A percentile compares a stretch with the other conserved stretches of the same genome.
Conservation (phyloP, 2,329 filamentous ascomycete genomes). For the Cladosporium sp. region DNA sequence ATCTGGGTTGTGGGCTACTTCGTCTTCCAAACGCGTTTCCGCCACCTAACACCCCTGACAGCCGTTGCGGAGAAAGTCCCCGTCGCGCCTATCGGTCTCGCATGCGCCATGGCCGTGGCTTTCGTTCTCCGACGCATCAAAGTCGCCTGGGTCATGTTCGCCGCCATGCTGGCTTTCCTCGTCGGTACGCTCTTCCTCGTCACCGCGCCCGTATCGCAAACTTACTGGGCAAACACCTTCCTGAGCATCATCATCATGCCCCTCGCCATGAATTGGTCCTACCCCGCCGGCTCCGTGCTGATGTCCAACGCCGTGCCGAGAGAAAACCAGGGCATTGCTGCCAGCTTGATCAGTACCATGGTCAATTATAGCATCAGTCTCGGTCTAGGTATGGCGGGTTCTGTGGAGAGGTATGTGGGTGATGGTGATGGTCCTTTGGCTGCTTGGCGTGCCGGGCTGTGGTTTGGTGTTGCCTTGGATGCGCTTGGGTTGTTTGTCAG, state of each 20-base stretch:
- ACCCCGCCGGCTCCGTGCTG: conserved; percentile 58
- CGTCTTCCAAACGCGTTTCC: conserved; percentile 10
- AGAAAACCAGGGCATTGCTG: conserved; percentile 48
- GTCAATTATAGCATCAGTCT: conserved; percentile 66
- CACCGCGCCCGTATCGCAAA: conserved; percentile 49
- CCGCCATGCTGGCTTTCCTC: conserved; percentile 38
- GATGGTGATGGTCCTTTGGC: conserved; percentile 31
- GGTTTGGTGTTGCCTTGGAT: conserved; percentile 35
- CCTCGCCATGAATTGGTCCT: conserved; percentile 62
- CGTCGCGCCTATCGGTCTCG: conserved; percentile 31
- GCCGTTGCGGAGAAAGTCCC: conserved; percentile 33
- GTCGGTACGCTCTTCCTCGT: conserved; percentile 38
- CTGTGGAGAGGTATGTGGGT: conserved; percentile 44
- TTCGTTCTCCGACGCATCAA: conserved; percentile 35
- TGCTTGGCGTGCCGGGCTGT: conserved; percentile 35
- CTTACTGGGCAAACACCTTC: conserved; percentile 62
- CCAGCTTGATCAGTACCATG: conserved; percentile 57
- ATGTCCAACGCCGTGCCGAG: conserved; percentile 49
- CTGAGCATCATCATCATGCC: conserved; percentile 48
- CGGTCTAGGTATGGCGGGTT: conserved; percentile 61
- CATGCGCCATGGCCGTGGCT: conserved; percentile 33
- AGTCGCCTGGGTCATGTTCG: conserved; percentile 34
- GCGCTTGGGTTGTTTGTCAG: conserved; percentile 26
- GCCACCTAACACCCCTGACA: conserved; percentile 25
- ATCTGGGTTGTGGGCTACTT: conserved; percentile 27